Base-by-base conservation (phyloP, 306 rosid genomes). In the Cucumis melo region DNA sequence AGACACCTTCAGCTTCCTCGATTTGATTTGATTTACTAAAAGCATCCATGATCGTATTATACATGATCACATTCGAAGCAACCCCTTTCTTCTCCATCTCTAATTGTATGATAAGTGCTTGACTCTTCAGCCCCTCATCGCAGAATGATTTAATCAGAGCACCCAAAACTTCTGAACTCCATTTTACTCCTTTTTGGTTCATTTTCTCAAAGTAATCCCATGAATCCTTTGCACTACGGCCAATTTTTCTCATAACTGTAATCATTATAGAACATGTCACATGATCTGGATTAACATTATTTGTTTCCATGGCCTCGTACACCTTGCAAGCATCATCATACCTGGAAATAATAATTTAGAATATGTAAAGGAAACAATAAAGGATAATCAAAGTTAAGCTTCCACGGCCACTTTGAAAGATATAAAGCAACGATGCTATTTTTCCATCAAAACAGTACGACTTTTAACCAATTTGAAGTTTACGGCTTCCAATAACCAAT, bases 1-100 rank as follows among this genome's bases (percentile, higher is more conserved):
- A 90, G 71, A 93, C 86, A 61, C 98, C 96, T 85, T 93, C 98
- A 10, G 92, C 97, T 90, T 89, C 98, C 77, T 93, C 96, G 23
- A 93, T 72, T 10, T 65, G 89, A 74, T 88, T 90, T 60, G 90
- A 87, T 88, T 88, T 86, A 80, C 86, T 75, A 78, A 79, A 93
- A 44, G 89, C 87, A 73, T 87, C 89, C 88, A 93, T 86, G 63
- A 93, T 78, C 48, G 92, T 93, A 86, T 93, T 91, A 78, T 86
- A 91, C 55, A 93, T 87, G 79, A 88, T 80, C 21, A 90, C 92
- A 68, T 88, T 90, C 12, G 92, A 79, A 76, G 83, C 72, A 67
- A 91, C 55, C 72, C 96, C 90, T 65, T 88, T 90, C 79, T 75
- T 90, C 81, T 87, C 94, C 96, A 91, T 90, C 79, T 93, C 96